Evolutionary conservation across 768 basidiomycete genomes (phyloP).

Genomic region (Tulasnella sp.): DNA sequence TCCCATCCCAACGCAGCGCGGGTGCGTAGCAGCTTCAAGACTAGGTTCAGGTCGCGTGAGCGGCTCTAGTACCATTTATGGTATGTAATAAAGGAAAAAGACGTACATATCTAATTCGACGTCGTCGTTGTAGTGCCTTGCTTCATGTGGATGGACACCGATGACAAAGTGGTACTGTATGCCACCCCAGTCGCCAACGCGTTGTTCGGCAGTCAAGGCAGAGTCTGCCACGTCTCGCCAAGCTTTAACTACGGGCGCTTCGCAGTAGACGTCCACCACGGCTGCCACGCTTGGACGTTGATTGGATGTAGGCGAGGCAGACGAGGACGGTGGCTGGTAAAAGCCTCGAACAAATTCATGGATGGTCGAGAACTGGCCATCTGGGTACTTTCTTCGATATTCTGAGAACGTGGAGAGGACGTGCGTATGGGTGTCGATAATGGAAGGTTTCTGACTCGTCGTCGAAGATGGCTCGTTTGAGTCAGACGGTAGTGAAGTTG

Average conservation of each 20-base stretch:
- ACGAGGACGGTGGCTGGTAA: conserved; percentile 28
- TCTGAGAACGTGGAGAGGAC: conserved; percentile 57
- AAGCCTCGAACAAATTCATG: conserved; percentile 55
- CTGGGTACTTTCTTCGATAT: conserved; percentile 51
- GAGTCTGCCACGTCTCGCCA: conserved; percentile 70
- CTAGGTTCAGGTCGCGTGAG: conserved; percentile 27
- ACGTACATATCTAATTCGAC: conserved; percentile 58
- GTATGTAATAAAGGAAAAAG: not conserved
- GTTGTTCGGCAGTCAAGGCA: conserved; percentile 39
- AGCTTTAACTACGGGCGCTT: conserved; percentile 47
- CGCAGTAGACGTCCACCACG: conserved; percentile 83
- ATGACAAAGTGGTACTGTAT: conserved; percentile 75
- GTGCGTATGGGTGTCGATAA: conserved; percentile 81
- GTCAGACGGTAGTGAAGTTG: too few species aligned
- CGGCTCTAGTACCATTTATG: not conserved
- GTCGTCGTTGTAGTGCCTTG: conserved; percentile 50
- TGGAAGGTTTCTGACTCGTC: too few species aligned
- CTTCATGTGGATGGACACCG: conserved; percentile 40
- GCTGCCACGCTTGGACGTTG: conserved; percentile 41
- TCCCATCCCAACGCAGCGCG: conserved; percentile 77
- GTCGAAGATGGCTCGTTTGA: too few species aligned
- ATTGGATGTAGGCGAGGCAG: not conserved
- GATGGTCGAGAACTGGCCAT: conserved; percentile 41
- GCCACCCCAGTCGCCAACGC: conserved; percentile 46
- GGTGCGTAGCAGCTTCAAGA: conserved; percentile 62